phyloP scores from a whole-genome alignment of 441 rosid genomes.

The Adansonia gregorii region DNA sequence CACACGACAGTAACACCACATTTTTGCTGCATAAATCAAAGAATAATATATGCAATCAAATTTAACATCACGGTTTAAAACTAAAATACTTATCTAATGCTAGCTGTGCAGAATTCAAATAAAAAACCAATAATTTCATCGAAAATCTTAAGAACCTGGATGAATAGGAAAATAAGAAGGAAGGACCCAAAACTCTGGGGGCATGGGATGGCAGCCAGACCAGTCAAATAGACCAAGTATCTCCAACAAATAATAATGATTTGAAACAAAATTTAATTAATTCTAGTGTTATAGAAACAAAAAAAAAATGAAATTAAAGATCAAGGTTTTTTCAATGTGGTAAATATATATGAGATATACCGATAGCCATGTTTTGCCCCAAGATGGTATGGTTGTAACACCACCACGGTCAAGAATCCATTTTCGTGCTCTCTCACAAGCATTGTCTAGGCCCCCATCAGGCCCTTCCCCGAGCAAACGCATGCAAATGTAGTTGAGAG shows the following conservation, averaged over 20 bases:
- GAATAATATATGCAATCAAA: too few species aligned
- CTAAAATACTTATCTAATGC: not conserved
- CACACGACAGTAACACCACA: too few species aligned
- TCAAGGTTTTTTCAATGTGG: too few species aligned
- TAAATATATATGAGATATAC: conserved; percentile 15
- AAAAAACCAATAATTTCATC: not conserved
- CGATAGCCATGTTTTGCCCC: conserved; percentile 74
- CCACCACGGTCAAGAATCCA: conserved; percentile 61
- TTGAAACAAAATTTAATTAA: not conserved
- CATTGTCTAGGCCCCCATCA: conserved; percentile 39
- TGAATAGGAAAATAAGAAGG: conserved; percentile 35
- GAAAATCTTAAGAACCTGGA: conserved; percentile 23
- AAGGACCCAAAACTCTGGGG: conserved; percentile 54
- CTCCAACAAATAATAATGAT: not conserved
- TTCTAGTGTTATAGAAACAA: not conserved
- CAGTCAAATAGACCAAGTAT: conserved; percentile 40
- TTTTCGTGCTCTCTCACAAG: conserved; percentile 39
- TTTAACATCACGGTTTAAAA: not conserved
- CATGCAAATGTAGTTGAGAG: conserved; percentile 47
- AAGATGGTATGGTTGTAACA: conserved; percentile 48
- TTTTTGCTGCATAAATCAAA: too few species aligned
- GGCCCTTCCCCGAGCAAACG: conserved; percentile 50
- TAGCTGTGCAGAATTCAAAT: not conserved
- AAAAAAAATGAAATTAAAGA: too few species aligned
- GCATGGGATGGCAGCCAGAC: conserved; percentile 43